These are phyloP conservation scores for Plasmodium blacklocki DNA, from an alignment of 169 alveolate species.

Conservation along the genomic window DNA sequence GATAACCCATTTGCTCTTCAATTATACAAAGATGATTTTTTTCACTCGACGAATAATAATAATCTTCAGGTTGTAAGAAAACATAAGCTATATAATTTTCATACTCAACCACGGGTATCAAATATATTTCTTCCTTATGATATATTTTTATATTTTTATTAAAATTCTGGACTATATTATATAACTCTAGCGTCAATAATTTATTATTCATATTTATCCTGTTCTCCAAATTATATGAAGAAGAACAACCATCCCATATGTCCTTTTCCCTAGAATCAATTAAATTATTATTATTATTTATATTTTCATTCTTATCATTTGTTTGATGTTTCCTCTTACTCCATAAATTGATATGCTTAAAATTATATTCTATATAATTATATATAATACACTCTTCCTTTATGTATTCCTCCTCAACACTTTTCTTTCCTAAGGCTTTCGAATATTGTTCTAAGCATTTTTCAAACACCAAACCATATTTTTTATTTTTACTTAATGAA, in stretches of 20 bases:
- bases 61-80: slow-evolving; percentile 48
- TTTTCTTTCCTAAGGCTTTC: neutral
- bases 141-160: slow-evolving; percentile 48
- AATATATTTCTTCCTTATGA: slow-evolving; percentile 33
- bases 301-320: neutral
- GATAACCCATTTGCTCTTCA: no score
- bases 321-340: neutral
- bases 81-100: slow-evolving; percentile 67
- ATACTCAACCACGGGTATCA: slow-evolving; percentile 39
- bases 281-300: neutral
- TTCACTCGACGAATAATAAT: slow-evolving; percentile 38
- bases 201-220: slow-evolving; percentile 3
- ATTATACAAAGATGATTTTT: neutral
- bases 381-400: slow-evolving; percentile 36
- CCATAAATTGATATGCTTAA: slow-evolving; percentile 44
- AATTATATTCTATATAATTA: slow-evolving; percentile 38
- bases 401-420: neutral
- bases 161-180: slow-evolving; percentile 29
- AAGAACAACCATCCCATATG: neutral
- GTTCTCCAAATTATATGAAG: slow-evolving; percentile 1
- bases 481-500: slow-evolving; percentile 1
- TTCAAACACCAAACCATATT: slow-evolving; percentile 3
- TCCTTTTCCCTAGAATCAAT: neutral
- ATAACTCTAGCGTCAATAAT: slow-evolving; percentile 51
- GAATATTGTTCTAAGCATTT: slow-evolving; percentile 51